Base-by-base conservation (phyloP, 257 asterid species). In the Nicotiana knightiana region DNA sequence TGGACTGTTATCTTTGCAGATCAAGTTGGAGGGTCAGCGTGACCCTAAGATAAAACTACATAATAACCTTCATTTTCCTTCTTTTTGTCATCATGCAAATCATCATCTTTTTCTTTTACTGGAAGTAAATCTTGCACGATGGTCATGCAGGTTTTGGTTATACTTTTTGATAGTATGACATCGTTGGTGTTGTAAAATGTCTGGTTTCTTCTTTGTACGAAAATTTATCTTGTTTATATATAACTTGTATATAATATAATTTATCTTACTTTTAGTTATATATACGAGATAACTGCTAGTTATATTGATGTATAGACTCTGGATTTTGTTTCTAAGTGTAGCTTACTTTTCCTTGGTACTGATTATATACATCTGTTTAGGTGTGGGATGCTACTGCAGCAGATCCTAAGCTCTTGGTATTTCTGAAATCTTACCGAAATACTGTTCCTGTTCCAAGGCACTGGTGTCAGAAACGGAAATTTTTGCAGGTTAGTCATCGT, bases 371-470 rank as follows among this genome's bases (percentile, higher is more conserved):
- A 24, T 21, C 76, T 85, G 43, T 13, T 18, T 51, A 96, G 99
- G 98, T 96, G 39, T 96, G 99, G 99, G 99, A 96, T 90, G 98
- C 99, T 59, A 96, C 99, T 84, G 84, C 99, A 63, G 57, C 93
- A 32, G 99, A 96, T 79, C 98, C 98, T 8, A 96, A 96, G 90
- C 93, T 94, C 82, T 87, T 96, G 90, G 99, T 96, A 10, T 94
- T 80, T 87, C 92, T 96, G 77, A 96, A 96, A 88, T 94, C 99
- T 13, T 96, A 94, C 62, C 90, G 98, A 59, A 96, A 96, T 81
- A 90, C 98, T 39, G 99, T 96, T 85, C 98, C 98, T 8, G 99
- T 96, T 84, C 99, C 99, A n/a, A 94, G 99, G 35, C 99, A 96
- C 88, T 96, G 99, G 99, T 91, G 93, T 86, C 99, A 96, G 93